Evolutionary conservation across 1,139 yeast genomes (phyloP).

Genomic region (Candida albicans): DNA sequence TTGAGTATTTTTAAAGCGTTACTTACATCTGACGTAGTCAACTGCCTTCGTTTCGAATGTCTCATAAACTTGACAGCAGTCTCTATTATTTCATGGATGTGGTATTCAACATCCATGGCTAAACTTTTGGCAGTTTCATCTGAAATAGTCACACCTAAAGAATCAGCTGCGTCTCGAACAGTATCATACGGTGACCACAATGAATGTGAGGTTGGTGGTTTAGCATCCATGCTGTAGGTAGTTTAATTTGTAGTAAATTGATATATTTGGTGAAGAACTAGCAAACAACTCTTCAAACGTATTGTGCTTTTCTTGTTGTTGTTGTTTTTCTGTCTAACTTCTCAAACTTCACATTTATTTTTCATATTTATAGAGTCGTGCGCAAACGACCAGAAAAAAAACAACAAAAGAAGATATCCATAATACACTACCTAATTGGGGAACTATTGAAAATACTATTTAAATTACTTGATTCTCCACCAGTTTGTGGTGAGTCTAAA

Average conservation of each 20-base stretch:
- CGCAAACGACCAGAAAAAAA: background rate
- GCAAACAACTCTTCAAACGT: no score
- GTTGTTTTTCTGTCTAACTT: no score
- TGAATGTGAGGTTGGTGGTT: constrained; percentile 73
- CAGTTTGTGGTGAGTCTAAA: constrained; percentile 2
- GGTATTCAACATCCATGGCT: constrained; percentile 98
- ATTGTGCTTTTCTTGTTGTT: no score
- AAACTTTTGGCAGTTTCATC: constrained; percentile 93
- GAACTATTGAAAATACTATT: constrained; percentile 6
- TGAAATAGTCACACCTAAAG: constrained; percentile 78
- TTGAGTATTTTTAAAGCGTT: constrained; percentile 82
- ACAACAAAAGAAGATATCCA: background rate
- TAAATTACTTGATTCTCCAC: constrained; percentile 4
- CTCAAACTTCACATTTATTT: no score
- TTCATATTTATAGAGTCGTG: background rate
- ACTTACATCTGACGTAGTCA: constrained; percentile 80
- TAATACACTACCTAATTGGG: background rate
- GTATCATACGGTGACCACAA: constrained; percentile 98
- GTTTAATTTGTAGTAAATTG: background rate
- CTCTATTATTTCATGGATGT: constrained; percentile 92
- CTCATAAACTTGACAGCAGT: constrained; percentile 96
- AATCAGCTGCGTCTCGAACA: constrained; percentile 93
- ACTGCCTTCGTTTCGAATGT: constrained; percentile 80
- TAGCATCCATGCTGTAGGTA: constrained; percentile 33
- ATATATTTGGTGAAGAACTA: background rate